These are phyloP conservation scores for Tolypocladium endophyticum DNA, from an alignment of 2,329 filamentous ascomycete genomes.

Conservation along the genomic window DNA sequence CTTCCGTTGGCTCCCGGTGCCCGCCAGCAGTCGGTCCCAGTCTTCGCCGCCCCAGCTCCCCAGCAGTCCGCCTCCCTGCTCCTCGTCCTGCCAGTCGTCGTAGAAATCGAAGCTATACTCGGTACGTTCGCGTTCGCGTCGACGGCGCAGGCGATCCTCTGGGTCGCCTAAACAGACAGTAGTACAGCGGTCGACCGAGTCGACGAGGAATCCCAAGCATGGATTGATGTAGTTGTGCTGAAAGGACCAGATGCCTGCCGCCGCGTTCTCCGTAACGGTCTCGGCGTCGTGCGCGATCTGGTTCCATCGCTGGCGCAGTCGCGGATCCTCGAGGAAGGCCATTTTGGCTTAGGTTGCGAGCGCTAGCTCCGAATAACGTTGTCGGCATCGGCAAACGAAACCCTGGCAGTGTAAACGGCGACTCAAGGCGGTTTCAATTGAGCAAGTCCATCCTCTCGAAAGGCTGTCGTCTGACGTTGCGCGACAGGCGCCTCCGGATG, in stretches of 20 bases:
- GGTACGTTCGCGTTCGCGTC: conserved; percentile 53
- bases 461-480: not conserved
- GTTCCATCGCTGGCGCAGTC: conserved; percentile 87
- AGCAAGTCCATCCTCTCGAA: not conserved
- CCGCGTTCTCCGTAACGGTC: conserved; percentile 81
- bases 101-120: conserved; percentile 95
- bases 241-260: conserved; percentile 81
- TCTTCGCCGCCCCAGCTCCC: conserved; percentile 72
- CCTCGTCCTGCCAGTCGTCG: conserved; percentile 80
- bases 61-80: conserved; percentile 46
- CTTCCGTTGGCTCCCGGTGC: conserved; percentile 42
- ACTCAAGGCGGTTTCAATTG: not conserved
- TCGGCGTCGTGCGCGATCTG: conserved; percentile 87
- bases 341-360: conserved; percentile 22
- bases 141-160: conserved; percentile 62
- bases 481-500: not conserved
- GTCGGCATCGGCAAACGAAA: not conserved
- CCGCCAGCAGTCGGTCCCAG: conserved; percentile 71
- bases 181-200: conserved; percentile 62
- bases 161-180: conserved; percentile 59
- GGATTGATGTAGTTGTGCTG: conserved; percentile 77
- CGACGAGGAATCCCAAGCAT: conserved; percentile 58
- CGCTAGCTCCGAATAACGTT: not conserved
- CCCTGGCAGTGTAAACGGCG: not conserved
- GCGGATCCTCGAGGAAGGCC: conserved; percentile 67